These are phyloP conservation scores for Medicago ruthenica DNA, from an alignment of 306 rosid species.

Conservation along the genomic window DNA sequence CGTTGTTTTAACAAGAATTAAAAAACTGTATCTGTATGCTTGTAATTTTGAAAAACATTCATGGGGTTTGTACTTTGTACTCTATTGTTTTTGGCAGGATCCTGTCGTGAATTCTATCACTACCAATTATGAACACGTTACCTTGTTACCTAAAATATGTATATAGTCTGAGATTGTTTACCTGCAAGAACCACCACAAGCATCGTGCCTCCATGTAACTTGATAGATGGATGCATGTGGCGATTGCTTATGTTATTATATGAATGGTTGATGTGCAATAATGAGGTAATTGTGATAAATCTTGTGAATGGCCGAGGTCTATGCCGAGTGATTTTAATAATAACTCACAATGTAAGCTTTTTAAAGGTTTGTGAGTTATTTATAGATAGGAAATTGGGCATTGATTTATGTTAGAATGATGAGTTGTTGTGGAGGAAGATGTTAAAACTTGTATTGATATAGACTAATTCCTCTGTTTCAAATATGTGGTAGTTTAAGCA, in stretches of 20 bases:
- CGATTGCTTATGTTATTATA: neutral
- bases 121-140: neutral
- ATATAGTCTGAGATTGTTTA: neutral
- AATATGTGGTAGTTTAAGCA: neutral
- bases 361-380: neutral
- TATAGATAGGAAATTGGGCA: neutral
- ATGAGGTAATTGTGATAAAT: neutral
- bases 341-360: neutral
- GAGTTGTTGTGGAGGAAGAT: neutral
- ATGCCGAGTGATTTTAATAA: neutral
- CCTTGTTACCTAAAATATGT: neutral
- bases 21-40: slow-evolving; percentile 46
- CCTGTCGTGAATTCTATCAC: neutral
- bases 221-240: neutral
- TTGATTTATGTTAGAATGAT: neutral
- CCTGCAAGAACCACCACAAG: neutral
- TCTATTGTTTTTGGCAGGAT: slow-evolving; percentile 17
- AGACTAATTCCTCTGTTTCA: too few relatives aligned
- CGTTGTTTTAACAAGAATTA: slow-evolving; percentile 39
- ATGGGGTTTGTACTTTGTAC: slow-evolving; percentile 43
- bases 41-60: slow-evolving; percentile 47
- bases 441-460: neutral
- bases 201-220: neutral
- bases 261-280: neutral
- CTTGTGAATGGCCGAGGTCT: neutral